These are phyloP conservation scores for Phytophthora sp. DNA, from an alignment of 352 stramenopile genomes.

Conservation along the genomic window DNA sequence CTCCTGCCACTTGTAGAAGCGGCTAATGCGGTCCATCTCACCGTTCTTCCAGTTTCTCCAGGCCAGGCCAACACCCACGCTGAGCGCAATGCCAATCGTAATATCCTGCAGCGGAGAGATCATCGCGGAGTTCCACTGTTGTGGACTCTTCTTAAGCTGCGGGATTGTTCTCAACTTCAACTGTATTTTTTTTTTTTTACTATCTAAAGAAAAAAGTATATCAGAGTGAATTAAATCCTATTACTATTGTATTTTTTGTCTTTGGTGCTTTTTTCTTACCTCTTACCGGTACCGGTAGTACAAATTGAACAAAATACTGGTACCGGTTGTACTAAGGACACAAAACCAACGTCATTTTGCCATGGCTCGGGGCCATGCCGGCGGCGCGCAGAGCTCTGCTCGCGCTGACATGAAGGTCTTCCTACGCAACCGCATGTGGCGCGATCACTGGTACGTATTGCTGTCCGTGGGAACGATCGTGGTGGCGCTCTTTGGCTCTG, in stretches of 20 bases:
- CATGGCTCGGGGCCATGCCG: conserved; percentile 39
- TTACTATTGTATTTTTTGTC: too few relatives aligned
- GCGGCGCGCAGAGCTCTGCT: conserved; percentile 57
- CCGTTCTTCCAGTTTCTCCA: conserved; percentile 66
- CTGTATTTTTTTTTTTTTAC: too few relatives aligned
- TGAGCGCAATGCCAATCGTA: conserved; percentile 59
- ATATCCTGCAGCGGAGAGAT: conserved; percentile 79
- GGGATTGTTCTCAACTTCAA: too few relatives aligned
- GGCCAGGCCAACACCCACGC: conserved; percentile 39
- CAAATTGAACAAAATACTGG: too few relatives aligned
- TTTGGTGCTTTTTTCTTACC: too few relatives aligned
- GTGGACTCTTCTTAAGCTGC: too few relatives aligned
- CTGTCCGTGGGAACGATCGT: conserved; percentile 53
- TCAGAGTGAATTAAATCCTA: too few relatives aligned
- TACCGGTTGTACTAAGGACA: too few relatives aligned
- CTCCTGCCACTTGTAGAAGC: conserved; percentile 81
- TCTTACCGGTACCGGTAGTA: too few relatives aligned
- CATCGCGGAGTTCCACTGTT: too few relatives aligned
- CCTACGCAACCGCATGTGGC: conserved; percentile 83
- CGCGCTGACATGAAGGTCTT: conserved; percentile 81
- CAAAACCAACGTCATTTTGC: too few relatives aligned
- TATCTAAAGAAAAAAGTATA: too few relatives aligned
- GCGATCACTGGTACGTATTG: conserved; percentile 74
- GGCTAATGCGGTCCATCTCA: conserved; percentile 70
- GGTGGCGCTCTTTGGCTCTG: conserved; percentile 62